phyloP scores from a whole-genome alignment of 768 basidiomycete species.

The Guyanaporus albipodus region DNA sequence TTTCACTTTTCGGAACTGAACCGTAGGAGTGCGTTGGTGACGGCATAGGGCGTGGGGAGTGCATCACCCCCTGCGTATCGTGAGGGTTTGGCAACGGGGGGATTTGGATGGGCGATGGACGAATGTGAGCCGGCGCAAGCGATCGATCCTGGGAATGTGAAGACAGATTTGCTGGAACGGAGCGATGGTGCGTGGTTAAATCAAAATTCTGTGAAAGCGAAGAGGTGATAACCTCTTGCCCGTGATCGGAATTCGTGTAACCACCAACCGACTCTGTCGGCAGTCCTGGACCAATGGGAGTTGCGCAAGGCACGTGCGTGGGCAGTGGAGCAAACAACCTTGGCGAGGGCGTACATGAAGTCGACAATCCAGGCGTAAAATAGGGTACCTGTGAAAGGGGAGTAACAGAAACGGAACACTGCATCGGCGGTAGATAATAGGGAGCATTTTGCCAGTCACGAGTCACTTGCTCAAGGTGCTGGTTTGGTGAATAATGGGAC shows the following conservation, averaged over 20 bases:
- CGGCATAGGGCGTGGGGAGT: conserved; percentile 66
- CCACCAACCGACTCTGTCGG: conserved; percentile 13
- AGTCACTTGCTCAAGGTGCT: conserved; percentile 6
- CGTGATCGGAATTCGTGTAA: conserved; percentile 44
- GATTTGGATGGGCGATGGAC: conserved; percentile 23
- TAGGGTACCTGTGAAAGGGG: conserved; percentile 31
- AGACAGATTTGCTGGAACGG: conserved; percentile 56
- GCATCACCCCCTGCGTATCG: conserved; percentile 38
- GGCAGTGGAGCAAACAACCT: conserved; percentile 29
- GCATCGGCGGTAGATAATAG: conserved; percentile 36
- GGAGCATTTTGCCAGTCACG: conserved; percentile 16
- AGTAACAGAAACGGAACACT: conserved; percentile 53
- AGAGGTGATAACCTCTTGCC: conserved; percentile 57
- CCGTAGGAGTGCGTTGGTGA: conserved; percentile 55
- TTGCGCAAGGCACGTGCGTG: conserved; percentile 20
- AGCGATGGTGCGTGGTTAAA: conserved; percentile 51
- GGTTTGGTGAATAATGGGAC: conserved; percentile 4
- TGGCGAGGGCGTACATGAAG: conserved; percentile 16
- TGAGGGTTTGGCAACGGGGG: conserved; percentile 27
- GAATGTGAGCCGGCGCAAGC: conserved; percentile 6
- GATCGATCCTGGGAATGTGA: conserved; percentile 8
- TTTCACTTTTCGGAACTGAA: conserved; percentile 24
- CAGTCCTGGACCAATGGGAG: conserved; percentile 15
- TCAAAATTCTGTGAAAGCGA: conserved; percentile 58
- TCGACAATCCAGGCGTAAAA: conserved; percentile 37